These are phyloP conservation scores for Dothidotthia symphoricarpi DNA, from an alignment of 2,329 filamentous ascomycete genomes.

Conservation along the genomic window DNA sequence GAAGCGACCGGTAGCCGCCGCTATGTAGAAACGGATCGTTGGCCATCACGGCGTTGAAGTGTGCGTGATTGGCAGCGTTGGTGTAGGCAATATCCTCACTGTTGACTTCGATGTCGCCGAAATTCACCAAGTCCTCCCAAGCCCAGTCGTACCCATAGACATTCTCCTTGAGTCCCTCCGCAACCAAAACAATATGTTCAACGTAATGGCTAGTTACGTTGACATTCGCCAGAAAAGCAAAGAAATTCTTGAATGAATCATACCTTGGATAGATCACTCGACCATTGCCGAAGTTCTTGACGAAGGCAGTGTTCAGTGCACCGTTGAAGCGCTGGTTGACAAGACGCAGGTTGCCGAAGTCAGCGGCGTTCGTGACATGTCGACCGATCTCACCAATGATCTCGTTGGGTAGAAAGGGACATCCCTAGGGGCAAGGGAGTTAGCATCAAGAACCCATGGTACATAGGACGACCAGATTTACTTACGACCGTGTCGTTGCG, in stretches of 20 bases:
- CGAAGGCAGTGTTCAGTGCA: neutral
- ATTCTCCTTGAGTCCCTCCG: conserved; percentile 9
- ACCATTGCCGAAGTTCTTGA: conserved; percentile 1
- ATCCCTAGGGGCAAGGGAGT: no score
- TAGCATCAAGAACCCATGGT: neutral
- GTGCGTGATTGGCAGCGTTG: conserved; percentile 4
- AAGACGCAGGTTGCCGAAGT: conserved; percentile 6
- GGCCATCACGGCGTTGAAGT: conserved; percentile 3
- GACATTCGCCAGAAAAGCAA: neutral
- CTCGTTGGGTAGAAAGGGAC: conserved; percentile 5
- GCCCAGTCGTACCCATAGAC: conserved; percentile 14
- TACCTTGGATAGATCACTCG: conserved; percentile 7
- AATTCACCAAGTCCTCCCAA: conserved; percentile 15
- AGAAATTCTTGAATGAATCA: neutral
- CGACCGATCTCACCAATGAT: conserved; percentile 1
- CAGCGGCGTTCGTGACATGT: neutral
- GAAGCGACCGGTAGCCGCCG: conserved; percentile 14
- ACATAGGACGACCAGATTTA: no score
- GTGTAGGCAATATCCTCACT: conserved; percentile 7
- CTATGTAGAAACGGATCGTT: conserved; percentile 9
- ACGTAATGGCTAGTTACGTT: neutral
- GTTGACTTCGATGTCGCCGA: neutral
- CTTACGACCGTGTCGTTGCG: no score
- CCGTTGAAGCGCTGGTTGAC: conserved; percentile 2
- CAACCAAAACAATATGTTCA: conserved; percentile 8